Conservation (phyloP, 2,329 filamentous ascomycete species). For the Neospermospora avenae region DNA sequence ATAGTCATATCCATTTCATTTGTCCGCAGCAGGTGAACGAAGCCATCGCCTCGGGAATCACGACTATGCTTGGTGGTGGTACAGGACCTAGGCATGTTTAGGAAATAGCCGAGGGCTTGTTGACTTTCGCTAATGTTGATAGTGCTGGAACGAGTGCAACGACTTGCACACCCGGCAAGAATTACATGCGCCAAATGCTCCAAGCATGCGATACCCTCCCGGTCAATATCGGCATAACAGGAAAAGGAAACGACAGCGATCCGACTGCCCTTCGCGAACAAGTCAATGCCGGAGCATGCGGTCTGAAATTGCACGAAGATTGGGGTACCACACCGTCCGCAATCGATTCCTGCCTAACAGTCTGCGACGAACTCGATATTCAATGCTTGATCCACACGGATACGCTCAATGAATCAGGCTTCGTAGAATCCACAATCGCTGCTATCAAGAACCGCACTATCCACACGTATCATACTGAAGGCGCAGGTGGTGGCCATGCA, state of each 20-base stretch:
- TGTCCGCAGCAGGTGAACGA: slow-evolving; percentile 90
- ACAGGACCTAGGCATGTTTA: slow-evolving; percentile 74
- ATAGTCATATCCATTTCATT: slow-evolving; percentile 91
- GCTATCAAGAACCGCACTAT: slow-evolving; percentile 85
- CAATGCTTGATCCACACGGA: slow-evolving; percentile 96
- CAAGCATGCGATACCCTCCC: slow-evolving; percentile 80
- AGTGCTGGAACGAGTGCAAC: slow-evolving; percentile 87
- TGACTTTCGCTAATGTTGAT: not conserved
- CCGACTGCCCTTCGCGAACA: slow-evolving; percentile 72
- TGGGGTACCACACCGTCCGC: slow-evolving; percentile 91
- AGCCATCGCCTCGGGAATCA: slow-evolving; percentile 79
- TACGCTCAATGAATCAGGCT: slow-evolving; percentile 95
- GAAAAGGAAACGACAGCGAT: slow-evolving; percentile 86
- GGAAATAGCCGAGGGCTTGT: not conserved
- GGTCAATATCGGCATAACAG: slow-evolving; percentile 85
- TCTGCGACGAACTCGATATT: slow-evolving; percentile 89
- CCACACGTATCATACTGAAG: slow-evolving; percentile 96
- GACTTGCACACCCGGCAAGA: slow-evolving; percentile 84
- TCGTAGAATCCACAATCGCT: slow-evolving; percentile 86
- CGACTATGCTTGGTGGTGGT: slow-evolving; percentile 85
- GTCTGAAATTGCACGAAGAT: slow-evolving; percentile 93
- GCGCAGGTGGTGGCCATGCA: slow-evolving; percentile 89
- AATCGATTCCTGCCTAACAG: slow-evolving; percentile 79
- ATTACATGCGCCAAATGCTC: slow-evolving; percentile 84
- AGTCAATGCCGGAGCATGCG: slow-evolving; percentile 77